phyloP scores from a whole-genome alignment of 2,329 filamentous ascomycete species.

The Botryosphaeria agaves region DNA sequence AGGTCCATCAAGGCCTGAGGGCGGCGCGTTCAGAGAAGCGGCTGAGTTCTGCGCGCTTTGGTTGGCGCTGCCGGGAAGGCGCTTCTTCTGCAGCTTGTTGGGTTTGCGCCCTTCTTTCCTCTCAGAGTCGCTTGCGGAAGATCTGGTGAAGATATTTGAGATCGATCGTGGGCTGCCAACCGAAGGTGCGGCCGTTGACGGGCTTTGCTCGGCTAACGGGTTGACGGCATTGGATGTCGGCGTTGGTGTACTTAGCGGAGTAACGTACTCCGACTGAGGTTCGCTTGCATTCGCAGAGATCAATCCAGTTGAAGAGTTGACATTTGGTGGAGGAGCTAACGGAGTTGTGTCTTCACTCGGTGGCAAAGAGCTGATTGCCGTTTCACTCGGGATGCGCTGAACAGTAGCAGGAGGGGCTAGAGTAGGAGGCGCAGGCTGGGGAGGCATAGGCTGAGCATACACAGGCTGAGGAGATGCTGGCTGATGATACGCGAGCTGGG shows the following conservation, averaged over 20 bases:
- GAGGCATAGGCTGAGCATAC: too few species aligned
- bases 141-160: conserved; percentile 52
- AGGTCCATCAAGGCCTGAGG: conserved; percentile 8
- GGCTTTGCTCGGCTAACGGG: too few species aligned
- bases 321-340: conserved; percentile 11
- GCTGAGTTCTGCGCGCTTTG: conserved; percentile 84
- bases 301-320: conserved; percentile 1
- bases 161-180: conserved; percentile 19
- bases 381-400: too few species aligned
- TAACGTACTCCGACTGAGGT: not conserved
- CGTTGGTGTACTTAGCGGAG: not conserved
- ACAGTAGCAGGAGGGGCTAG: not conserved
- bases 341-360: conserved; percentile 15
- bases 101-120: conserved; percentile 51
- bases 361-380: too few species aligned
- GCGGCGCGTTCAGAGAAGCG: conserved; percentile 45
- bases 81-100: conserved; percentile 85
- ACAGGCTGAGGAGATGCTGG: too few species aligned
- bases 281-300: not conserved
- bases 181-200: too few species aligned
- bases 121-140: conserved; percentile 39
- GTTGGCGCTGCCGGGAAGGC: conserved; percentile 58
- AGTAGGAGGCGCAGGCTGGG: not conserved
- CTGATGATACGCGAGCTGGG: not conserved
- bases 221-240: too few species aligned